Evolutionary conservation across 176 grass and related monocot genomes (phyloP).

Genomic region (Oryza punctata): DNA sequence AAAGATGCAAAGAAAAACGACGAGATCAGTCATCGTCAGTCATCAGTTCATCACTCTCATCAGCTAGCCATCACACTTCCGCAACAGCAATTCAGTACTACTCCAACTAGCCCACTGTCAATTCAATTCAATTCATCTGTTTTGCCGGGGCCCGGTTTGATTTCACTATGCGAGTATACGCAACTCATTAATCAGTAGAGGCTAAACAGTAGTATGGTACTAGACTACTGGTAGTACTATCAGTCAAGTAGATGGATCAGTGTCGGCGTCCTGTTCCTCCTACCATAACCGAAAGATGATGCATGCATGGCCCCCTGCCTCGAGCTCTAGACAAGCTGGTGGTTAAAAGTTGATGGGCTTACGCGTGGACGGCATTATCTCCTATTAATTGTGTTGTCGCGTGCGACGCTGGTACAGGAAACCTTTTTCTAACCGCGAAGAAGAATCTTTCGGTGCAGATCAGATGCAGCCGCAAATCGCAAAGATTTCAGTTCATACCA

Average conservation of each 20-base stretch:
- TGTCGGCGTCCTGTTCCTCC: conserved; percentile 1
- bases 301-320: not conserved
- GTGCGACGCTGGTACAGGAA: not conserved
- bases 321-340: conserved; percentile 24
- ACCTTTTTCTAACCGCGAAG: not conserved
- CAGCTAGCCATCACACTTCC: not conserved
- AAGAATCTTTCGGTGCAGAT: conserved; percentile 26
- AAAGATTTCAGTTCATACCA: conserved; percentile 20
- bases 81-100: not conserved
- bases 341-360: conserved; percentile 18
- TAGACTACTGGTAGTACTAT: not conserved
- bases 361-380: not conserved
- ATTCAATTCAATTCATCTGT: not conserved
- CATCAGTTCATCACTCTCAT: not conserved
- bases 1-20: conserved; percentile 9
- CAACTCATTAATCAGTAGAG: not conserved
- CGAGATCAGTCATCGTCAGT: not conserved
- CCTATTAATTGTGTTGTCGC: conserved; percentile 17
- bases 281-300: not conserved
- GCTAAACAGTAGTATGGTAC: not conserved
- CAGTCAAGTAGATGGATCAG: not conserved
- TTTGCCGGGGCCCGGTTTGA: not conserved
- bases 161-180: not conserved
- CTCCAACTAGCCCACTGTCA: not conserved
- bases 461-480: conserved; percentile 5